Evolutionary conservation across 441 rosid genomes (phyloP).

Genomic region (Mallotus japonicus): DNA sequence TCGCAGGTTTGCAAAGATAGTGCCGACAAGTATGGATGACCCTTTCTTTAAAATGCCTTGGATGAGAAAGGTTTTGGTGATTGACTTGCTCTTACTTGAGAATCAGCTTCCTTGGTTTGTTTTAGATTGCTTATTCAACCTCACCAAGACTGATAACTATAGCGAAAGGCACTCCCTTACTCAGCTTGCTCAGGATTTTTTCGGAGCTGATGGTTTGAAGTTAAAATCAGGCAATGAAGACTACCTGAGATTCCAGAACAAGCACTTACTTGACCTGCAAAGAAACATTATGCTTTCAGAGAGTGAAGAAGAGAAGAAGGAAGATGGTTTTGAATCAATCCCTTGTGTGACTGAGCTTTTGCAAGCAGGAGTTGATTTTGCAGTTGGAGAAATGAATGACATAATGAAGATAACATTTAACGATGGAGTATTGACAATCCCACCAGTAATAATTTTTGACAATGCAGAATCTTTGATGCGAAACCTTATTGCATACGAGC

Average conservation of each 20-base stretch:
- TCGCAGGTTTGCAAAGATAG: neutral
- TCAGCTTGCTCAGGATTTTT: neutral
- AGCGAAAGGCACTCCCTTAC: neutral
- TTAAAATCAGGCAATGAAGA: neutral
- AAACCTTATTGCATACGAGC: constrained; percentile 1
- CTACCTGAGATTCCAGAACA: neutral
- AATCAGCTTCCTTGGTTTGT: constrained; percentile 9
- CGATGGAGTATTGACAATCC: neutral
- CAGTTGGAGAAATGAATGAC: neutral
- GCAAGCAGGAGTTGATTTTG: neutral
- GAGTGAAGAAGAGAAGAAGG: neutral
- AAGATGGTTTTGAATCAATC: neutral
- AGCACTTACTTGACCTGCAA: neutral
- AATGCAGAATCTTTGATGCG: neutral
- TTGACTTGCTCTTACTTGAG: neutral
- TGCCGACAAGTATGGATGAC: neutral
- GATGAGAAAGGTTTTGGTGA: neutral
- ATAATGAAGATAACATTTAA: neutral
- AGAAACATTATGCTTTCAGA: neutral
- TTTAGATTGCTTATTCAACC: neutral
- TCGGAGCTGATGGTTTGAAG: neutral
- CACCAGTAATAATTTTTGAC: neutral
- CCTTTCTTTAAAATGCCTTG: constrained; percentile 1
- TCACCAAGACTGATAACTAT: neutral
- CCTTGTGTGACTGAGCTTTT: constrained; percentile 2